These are phyloP conservation scores for Penicillium sp. DNA, from an alignment of 2,329 filamentous ascomycete genomes.

Conservation along the genomic window DNA sequence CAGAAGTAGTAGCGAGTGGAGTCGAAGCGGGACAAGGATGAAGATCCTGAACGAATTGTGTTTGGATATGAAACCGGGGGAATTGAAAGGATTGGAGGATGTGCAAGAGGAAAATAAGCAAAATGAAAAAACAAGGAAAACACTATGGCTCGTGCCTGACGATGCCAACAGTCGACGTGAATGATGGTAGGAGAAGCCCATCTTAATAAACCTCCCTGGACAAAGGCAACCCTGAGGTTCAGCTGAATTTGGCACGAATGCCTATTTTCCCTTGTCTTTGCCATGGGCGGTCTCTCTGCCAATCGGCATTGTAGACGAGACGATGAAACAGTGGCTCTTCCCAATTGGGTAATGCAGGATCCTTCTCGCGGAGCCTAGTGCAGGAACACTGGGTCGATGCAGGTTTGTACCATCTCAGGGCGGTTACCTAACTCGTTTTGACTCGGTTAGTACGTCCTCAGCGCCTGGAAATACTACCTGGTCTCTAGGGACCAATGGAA, in stretches of 20 bases:
- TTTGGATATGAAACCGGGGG: no score
- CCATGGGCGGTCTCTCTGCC: background rate
- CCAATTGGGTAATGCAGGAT: constrained; percentile 3
- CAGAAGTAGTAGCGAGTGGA: background rate
- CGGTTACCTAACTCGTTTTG: no score
- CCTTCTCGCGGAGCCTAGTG: constrained; percentile 13
- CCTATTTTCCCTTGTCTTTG: background rate
- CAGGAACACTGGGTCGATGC: constrained; percentile 16
- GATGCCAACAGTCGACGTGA: no score
- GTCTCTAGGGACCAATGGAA: no score
- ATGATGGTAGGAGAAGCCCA: no score
- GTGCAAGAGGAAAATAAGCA: no score
- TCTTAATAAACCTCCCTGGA: no score
- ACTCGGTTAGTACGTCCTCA: no score
- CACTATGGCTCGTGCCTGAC: no score
- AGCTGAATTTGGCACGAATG: no score
- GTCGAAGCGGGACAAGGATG: background rate
- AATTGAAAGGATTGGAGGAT: no score
- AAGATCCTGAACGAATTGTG: constrained; percentile 2
- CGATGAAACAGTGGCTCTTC: constrained; percentile 12
- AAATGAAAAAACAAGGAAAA: no score
- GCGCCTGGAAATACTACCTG: background rate
- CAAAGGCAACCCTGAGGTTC: background rate
- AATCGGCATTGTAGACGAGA: background rate
- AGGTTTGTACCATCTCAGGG: background rate